These are phyloP conservation scores for Spathaspora boniae DNA, from an alignment of 805 yeast species.

Conservation along the genomic window DNA sequence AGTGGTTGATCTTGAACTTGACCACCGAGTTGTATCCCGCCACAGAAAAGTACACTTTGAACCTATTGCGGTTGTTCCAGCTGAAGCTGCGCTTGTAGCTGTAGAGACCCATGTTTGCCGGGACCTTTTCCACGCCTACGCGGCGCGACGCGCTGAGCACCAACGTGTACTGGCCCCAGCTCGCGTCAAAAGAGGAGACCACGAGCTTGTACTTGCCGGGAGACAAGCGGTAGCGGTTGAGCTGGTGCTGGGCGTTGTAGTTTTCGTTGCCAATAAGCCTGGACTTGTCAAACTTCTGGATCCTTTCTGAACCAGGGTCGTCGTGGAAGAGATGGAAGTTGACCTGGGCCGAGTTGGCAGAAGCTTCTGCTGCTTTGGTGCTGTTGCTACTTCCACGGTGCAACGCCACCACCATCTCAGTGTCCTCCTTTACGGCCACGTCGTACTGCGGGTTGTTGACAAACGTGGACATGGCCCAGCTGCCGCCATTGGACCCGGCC, in stretches of 20 bases:
- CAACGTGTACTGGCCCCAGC: constrained; percentile 28
- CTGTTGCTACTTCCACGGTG: constrained; percentile 19
- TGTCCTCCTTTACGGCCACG: constrained; percentile 17
- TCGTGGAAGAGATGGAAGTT: constrained; percentile 45
- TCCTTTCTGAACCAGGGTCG: background rate
- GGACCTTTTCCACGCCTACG: constrained; percentile 4
- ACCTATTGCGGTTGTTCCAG: constrained; percentile 42
- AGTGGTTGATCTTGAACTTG: constrained; percentile 25
- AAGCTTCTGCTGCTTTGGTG: no score
- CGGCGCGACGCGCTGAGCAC: constrained; percentile 16
- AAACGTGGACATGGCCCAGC: constrained; percentile 45
- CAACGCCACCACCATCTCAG: constrained; percentile 19
- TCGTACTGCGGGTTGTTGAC: constrained; percentile 54
- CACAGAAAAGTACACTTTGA: constrained; percentile 26
- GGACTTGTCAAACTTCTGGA: constrained; percentile 20
- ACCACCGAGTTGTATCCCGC: constrained; percentile 18
- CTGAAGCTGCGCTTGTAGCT: constrained; percentile 12
- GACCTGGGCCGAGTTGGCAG: constrained; percentile 24
- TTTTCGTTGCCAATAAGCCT: constrained; percentile 32
- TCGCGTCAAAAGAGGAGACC: constrained; percentile 42
- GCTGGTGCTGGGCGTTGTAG: constrained; percentile 24
- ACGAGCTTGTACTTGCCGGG: constrained; percentile 44
- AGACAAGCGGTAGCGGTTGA: constrained; percentile 16
- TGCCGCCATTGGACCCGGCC: constrained; percentile 48
- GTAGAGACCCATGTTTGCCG: constrained; percentile 8